Evolutionary conservation across 257 asterid species (phyloP).

Genomic region (Capsicum pubescens): DNA sequence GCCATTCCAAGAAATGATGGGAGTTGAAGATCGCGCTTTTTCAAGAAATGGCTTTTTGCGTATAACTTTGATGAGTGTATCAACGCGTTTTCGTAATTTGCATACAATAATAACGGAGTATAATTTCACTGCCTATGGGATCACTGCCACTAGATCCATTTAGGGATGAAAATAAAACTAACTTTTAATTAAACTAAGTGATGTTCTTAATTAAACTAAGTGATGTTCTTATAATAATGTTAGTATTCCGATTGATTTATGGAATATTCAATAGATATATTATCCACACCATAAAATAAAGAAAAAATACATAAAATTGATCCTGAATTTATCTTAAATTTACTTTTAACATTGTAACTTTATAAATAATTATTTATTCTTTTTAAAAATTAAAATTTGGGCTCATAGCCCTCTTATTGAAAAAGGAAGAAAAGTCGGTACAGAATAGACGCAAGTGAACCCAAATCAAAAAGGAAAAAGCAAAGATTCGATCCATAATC

Average conservation of each 20-base stretch:
- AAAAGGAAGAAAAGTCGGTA: too few relatives aligned
- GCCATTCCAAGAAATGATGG: constrained; percentile 52
- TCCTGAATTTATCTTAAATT: too few relatives aligned
- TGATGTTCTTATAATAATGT: background rate
- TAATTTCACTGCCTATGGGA: background rate
- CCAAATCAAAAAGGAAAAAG: too few relatives aligned
- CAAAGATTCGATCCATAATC: too few relatives aligned
- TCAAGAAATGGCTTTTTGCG: background rate
- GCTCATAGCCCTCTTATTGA: too few relatives aligned
- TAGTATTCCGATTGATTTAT: background rate
- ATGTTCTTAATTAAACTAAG: background rate
- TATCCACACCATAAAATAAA: too few relatives aligned
- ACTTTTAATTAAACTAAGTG: background rate
- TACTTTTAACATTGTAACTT: too few relatives aligned
- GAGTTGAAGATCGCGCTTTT: constrained; percentile 20
- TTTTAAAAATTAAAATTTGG: too few relatives aligned
- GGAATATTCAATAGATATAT: too few relatives aligned
- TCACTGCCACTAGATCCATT: background rate
- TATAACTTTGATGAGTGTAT: background rate
- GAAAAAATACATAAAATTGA: too few relatives aligned
- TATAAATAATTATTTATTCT: too few relatives aligned
- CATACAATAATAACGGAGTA: background rate
- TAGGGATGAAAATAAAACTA: background rate
- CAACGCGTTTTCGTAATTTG: constrained; percentile 19
- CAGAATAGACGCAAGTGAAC: too few relatives aligned